Conservation (phyloP, 2,329 filamentous ascomycete species). For the Aspergillus sclerotialis region DNA sequence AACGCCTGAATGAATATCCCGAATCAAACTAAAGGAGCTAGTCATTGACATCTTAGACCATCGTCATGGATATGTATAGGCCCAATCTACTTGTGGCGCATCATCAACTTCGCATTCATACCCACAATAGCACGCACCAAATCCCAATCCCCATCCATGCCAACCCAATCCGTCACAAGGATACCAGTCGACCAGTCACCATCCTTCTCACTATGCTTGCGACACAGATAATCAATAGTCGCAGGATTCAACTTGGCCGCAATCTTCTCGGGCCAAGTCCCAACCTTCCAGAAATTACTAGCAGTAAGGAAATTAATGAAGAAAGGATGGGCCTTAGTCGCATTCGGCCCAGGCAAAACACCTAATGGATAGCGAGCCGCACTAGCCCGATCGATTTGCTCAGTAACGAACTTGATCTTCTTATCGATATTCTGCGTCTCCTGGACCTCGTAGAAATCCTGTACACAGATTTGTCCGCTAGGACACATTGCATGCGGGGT, state of each 20-base stretch:
- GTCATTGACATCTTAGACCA: not conserved
- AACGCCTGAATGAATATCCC: constrained; percentile 2
- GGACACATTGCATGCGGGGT: constrained; percentile 65
- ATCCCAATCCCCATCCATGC: constrained; percentile 82
- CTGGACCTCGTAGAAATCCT: constrained; percentile 89
- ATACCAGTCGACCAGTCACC: constrained; percentile 77
- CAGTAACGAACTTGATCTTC: constrained; percentile 68
- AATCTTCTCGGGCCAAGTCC: constrained; percentile 90
- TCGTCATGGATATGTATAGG: constrained; percentile 6
- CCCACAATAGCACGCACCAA: constrained; percentile 78
- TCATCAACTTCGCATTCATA: constrained; percentile 66
- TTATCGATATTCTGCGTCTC: constrained; percentile 67
- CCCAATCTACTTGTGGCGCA: constrained; percentile 11
- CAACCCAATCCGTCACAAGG: constrained; percentile 91
- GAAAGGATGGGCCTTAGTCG: constrained; percentile 53
- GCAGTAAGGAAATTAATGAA: constrained; percentile 88
- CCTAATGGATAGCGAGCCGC: constrained; percentile 39
- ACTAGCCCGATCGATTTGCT: constrained; percentile 69
- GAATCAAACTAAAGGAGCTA: too few species aligned
- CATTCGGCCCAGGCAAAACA: constrained; percentile 29
- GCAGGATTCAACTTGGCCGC: constrained; percentile 81
- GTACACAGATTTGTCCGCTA: constrained; percentile 71
- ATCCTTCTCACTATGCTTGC: constrained; percentile 45
- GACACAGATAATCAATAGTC: constrained; percentile 53
- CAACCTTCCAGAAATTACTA: constrained; percentile 88